phyloP scores from a whole-genome alignment of 2,329 filamentous ascomycete genomes.

The Pseudohalonectria lignicola region DNA sequence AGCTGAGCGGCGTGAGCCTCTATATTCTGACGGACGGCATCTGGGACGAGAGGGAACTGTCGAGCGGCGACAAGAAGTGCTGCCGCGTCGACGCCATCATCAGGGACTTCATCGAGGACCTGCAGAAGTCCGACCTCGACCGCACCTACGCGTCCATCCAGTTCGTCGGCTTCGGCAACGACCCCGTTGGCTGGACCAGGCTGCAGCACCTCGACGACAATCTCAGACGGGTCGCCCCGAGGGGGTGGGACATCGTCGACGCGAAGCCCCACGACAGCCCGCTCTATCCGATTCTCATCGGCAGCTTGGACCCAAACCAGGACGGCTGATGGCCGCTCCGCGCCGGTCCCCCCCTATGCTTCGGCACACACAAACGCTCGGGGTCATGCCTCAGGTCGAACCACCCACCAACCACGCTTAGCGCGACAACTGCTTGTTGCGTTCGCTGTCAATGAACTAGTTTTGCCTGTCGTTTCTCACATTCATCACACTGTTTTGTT shows the following conservation, averaged over 20 bases:
- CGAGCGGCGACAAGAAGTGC: neutral
- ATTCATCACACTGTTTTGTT: too few relatives aligned
- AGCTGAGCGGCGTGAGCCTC: neutral
- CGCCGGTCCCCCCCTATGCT: too few relatives aligned
- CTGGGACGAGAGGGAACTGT: neutral
- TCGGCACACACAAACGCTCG: too few relatives aligned
- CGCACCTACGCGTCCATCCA: neutral
- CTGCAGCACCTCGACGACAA: conserved; percentile 1
- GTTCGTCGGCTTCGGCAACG: conserved; percentile 1
- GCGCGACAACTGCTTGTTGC: too few relatives aligned
- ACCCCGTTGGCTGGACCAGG: neutral
- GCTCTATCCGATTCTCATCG: neutral
- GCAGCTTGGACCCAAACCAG: neutral
- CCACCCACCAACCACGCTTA: too few relatives aligned
- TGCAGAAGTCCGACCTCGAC: neutral
- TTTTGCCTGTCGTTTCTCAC: too few relatives aligned
- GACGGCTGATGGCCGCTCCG: too few relatives aligned
- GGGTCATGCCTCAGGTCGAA: too few relatives aligned
- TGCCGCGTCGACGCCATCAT: neutral
- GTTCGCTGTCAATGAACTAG: too few relatives aligned
- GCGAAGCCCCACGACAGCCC: neutral
- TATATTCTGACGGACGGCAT: conserved; percentile 2
- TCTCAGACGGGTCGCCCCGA: neutral
- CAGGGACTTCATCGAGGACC: neutral
- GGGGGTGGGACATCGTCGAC: conserved; percentile 1